Evolutionary conservation across 1,284 basidiomycete species (phyloP).

Genomic region (Puccinia novopanici): DNA sequence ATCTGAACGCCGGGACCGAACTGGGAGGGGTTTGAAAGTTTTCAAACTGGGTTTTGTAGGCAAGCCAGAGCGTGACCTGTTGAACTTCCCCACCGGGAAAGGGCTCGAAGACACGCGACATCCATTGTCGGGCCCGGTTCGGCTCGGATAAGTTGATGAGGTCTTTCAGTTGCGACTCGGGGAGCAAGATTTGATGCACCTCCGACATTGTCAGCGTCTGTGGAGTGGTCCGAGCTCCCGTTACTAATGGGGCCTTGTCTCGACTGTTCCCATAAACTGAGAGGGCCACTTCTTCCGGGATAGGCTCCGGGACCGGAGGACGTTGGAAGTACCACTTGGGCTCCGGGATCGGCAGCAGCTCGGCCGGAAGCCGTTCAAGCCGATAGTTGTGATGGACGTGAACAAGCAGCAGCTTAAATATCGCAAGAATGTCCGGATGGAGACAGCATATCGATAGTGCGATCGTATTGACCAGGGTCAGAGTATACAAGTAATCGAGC

Average conservation of each 20-base stretch:
- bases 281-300: neutral
- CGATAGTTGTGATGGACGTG: conserved; percentile 32
- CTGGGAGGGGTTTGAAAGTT: conserved; percentile 7
- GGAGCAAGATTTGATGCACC: conserved; percentile 11
- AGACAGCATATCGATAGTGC: conserved; percentile 2
- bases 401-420: conserved; percentile 20
- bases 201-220: conserved; percentile 46
- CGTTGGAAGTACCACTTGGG: conserved; percentile 35
- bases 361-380: conserved; percentile 4
- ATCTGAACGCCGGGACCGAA: conserved; percentile 17
- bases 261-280: neutral
- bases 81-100: conserved; percentile 35
- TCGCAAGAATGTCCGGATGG: conserved; percentile 7
- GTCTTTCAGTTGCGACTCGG: conserved; percentile 18
- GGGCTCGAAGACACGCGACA: conserved; percentile 38
- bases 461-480: conserved; percentile 1
- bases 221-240: neutral
- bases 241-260: neutral
- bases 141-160: conserved; percentile 34
- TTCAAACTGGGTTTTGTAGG: conserved; percentile 48
- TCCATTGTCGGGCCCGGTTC: conserved; percentile 32
- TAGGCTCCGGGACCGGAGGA: neutral
- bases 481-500: conserved; percentile 39
- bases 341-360: conserved; percentile 8
- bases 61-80: conserved; percentile 47